These are phyloP conservation scores for Nakaseomyces sp. DNA, from an alignment of 1,139 yeast species.

Conservation along the genomic window DNA sequence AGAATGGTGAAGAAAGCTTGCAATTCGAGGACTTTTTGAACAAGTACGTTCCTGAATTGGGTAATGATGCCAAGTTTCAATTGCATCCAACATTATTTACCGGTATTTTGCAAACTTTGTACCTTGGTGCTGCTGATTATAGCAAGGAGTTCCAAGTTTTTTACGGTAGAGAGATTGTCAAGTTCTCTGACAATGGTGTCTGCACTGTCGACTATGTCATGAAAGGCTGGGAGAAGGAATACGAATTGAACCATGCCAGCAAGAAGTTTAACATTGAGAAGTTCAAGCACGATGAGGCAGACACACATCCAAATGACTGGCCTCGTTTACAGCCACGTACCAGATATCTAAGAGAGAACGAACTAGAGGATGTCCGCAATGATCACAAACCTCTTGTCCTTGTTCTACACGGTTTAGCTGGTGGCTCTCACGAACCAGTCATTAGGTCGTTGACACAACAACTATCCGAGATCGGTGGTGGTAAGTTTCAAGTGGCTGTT, in stretches of 20 bases:
- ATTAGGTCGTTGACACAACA: slow-evolving; percentile 51
- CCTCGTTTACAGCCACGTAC: slow-evolving; percentile 77
- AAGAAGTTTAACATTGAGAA: slow-evolving; percentile 32
- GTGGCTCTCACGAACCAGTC: slow-evolving; percentile 86
- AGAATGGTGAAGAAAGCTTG: slow-evolving; percentile 23
- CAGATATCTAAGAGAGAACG: slow-evolving; percentile 52
- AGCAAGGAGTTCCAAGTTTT: slow-evolving; percentile 47
- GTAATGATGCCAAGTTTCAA: slow-evolving; percentile 41
- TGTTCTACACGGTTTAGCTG: slow-evolving; percentile 77
- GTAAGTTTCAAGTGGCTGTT: slow-evolving; percentile 58
- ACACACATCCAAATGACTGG: slow-evolving; percentile 55
- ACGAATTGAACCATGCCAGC: slow-evolving; percentile 28
- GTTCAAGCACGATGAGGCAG: slow-evolving; percentile 42
- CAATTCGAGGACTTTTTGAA: slow-evolving; percentile 35
- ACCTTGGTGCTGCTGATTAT: slow-evolving; percentile 49
- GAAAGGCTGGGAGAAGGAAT: slow-evolving; percentile 31
- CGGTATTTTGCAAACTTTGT: slow-evolving; percentile 70
- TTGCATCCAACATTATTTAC: slow-evolving; percentile 58
- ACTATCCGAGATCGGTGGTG: slow-evolving; percentile 24
- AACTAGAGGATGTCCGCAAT: slow-evolving; percentile 33
- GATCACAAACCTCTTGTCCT: slow-evolving; percentile 57
- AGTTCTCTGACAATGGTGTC: slow-evolving; percentile 54
- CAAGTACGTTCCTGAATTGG: slow-evolving; percentile 39
- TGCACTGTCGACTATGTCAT: slow-evolving; percentile 75
- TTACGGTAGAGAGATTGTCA: slow-evolving; percentile 68